Evolutionary conservation across 345 rosid genomes (phyloP).

Genomic region (Passiflora organensis): DNA sequence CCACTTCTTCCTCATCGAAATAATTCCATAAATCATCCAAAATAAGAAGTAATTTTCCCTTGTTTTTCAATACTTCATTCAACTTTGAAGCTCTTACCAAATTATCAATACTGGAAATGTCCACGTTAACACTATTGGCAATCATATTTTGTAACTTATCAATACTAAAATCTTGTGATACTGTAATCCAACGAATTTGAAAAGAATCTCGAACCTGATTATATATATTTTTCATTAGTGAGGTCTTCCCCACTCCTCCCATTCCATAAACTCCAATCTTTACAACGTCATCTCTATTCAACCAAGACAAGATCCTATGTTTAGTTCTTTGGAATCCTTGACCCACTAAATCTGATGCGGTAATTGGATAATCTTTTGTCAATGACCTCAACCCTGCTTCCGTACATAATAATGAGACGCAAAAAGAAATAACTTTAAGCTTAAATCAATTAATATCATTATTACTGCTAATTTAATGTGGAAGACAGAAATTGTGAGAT

Average conservation of each 20-base stretch:
- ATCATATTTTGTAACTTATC: background rate
- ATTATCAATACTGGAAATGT: background rate
- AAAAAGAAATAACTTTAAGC: no score
- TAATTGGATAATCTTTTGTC: background rate
- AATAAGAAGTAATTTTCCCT: background rate
- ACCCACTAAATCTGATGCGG: background rate
- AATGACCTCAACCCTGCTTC: no score
- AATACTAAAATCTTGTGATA: background rate
- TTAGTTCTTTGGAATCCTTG: background rate
- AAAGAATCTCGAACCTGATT: background rate
- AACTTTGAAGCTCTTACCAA: background rate
- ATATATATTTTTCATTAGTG: background rate
- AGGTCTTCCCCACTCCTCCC: constrained; percentile 10
- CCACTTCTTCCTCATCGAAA: background rate
- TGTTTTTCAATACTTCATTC: background rate
- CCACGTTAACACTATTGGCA: background rate
- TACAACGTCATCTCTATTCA: background rate
- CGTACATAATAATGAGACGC: no score
- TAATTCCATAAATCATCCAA: background rate
- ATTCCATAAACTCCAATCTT: constrained; percentile 3
- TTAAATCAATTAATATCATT: no score
- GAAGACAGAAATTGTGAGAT: no score
- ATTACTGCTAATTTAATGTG: no score
- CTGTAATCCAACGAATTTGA: background rate
- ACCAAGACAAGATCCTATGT: background rate